Conservation (phyloP, 2,329 filamentous ascomycete genomes). For the Rachicladosporium sp. region DNA sequence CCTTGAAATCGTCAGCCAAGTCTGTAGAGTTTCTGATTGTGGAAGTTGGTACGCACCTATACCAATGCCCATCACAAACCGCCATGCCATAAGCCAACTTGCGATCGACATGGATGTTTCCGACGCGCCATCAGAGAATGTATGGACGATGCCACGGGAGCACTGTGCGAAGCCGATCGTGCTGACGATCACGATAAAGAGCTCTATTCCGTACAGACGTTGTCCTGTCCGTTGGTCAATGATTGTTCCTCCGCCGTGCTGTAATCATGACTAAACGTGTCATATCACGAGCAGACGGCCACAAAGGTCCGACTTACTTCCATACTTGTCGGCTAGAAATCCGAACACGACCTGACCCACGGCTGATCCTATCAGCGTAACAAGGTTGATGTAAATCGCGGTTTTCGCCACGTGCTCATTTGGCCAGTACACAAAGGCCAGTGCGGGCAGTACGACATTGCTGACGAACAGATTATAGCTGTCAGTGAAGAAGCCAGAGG, state of each 20-base stretch:
- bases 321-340: conserved; percentile 26
- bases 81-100: conserved; percentile 28
- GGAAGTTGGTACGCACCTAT: conserved; percentile 22
- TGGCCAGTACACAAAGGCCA: conserved; percentile 26
- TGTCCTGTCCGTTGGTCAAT: conserved; percentile 4
- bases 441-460: conserved; percentile 28
- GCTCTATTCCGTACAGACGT: conserved; percentile 30
- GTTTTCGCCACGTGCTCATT: conserved; percentile 13
- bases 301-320: conserved; percentile 9
- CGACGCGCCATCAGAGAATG: conserved; percentile 12
- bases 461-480: conserved; percentile 28
- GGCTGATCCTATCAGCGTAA: conserved; percentile 28
- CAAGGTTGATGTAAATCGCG: conserved; percentile 24
- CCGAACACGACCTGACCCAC: conserved; percentile 28
- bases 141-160: conserved; percentile 13
- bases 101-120: conserved; percentile 24
- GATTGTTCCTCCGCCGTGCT: not conserved
- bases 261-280: not conserved
- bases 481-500: conserved; percentile 29
- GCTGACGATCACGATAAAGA: conserved; percentile 28
- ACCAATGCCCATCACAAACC: conserved; percentile 28
- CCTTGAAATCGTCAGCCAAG: not conserved
- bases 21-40: not conserved
- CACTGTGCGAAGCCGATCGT: conserved; percentile 28
- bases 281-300: too few species aligned